Conservation (phyloP, 805 yeast genomes). For the Kazachstania martiniae region DNA sequence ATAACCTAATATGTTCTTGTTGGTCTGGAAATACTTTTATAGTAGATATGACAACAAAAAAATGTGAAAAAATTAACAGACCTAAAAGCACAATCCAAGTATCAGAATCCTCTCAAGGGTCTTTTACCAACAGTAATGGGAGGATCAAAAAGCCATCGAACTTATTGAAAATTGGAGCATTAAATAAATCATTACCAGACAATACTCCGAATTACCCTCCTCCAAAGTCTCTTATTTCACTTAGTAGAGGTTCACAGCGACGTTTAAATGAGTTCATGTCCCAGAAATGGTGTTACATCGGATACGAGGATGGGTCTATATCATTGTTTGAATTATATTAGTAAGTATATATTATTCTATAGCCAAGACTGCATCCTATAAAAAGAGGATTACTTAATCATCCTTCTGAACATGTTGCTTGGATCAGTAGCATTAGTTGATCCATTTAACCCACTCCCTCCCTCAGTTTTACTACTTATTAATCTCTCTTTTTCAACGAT, state of each 20-base stretch:
- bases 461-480: conserved; percentile 3
- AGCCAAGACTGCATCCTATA: not conserved
- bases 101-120: conserved; percentile 19
- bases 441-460: too few relatives aligned
- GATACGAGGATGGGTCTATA: conserved; percentile 25
- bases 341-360: not conserved
- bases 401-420: conserved; percentile 4
- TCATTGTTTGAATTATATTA: conserved; percentile 7
- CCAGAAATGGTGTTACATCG: conserved; percentile 22
- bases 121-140: conserved; percentile 1
- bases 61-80: not conserved
- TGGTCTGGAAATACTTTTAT: conserved; percentile 19
- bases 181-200: not conserved
- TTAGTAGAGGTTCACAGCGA: conserved; percentile 10
- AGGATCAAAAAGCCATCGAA: conserved; percentile 1
- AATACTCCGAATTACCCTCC: too few relatives aligned
- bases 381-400: conserved; percentile 3
- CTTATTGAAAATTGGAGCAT: not conserved
- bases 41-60: conserved; percentile 1
- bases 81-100: conserved; percentile 15
- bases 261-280: conserved; percentile 8
- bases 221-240: too few relatives aligned
- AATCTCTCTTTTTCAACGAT: conserved; percentile 37
- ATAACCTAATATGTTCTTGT: conserved; percentile 9
- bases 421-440: not conserved